phyloP scores from a whole-genome alignment of 2,329 filamentous ascomycete species.

The Aspergillus ibericus region DNA sequence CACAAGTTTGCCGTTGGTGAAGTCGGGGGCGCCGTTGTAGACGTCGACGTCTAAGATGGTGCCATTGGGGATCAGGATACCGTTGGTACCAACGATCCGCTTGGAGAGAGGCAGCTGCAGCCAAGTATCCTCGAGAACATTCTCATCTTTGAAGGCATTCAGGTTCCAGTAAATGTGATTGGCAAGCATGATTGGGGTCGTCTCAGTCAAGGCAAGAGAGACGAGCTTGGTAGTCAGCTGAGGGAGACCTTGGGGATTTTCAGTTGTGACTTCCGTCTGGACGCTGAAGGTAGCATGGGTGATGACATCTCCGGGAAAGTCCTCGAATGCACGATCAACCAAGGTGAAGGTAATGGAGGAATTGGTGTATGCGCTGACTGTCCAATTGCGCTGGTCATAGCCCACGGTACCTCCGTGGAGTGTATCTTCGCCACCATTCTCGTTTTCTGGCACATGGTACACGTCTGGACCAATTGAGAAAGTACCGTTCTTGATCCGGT shows the following conservation, averaged over 20 bases:
- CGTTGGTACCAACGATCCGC: constrained; percentile 51
- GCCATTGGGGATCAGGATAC: constrained; percentile 72
- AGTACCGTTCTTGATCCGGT: constrained; percentile 58
- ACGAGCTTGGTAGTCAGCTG: constrained; percentile 47
- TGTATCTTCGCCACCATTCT: constrained; percentile 52
- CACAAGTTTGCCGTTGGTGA: constrained; percentile 76
- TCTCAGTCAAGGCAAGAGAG: constrained; percentile 46
- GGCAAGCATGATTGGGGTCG: constrained; percentile 52
- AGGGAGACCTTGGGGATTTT: constrained; percentile 43
- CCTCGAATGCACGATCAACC: constrained; percentile 44
- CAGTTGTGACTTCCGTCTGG: constrained; percentile 33
- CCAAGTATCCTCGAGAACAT: constrained; percentile 45
- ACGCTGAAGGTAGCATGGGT: constrained; percentile 49
- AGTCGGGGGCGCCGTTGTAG: constrained; percentile 51
- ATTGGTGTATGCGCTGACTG: constrained; percentile 43
- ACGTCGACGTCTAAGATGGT: constrained; percentile 75
- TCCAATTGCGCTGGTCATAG: constrained; percentile 53
- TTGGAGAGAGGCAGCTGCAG: constrained; percentile 48
- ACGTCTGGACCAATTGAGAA: constrained; percentile 51
- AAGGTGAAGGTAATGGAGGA: constrained; percentile 49
- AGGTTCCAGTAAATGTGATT: constrained; percentile 56
- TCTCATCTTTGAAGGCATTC: constrained; percentile 48
- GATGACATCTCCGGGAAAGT: constrained; percentile 50
- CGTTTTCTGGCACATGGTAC: constrained; percentile 53
- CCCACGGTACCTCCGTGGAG: constrained; percentile 53